Base-by-base conservation (phyloP, 495 filamentous ascomycete species). In the Ascobolus immersus region DNA sequence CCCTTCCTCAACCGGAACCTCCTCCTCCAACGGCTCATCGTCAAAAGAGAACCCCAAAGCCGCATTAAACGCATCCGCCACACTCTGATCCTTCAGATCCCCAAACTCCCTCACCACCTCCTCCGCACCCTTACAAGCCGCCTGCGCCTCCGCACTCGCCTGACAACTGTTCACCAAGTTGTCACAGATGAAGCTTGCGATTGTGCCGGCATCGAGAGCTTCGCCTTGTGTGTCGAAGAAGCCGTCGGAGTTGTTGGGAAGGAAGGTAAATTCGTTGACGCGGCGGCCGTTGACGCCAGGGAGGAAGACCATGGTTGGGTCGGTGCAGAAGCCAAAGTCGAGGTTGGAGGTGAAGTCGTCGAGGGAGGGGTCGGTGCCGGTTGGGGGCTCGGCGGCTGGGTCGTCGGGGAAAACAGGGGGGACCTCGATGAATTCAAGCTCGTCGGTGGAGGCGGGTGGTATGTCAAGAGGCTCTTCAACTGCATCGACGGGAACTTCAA, bases 171-270 rank as follows among this genome's bases (percentile, higher is more conserved):
- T 59, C 5, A 40, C 38, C 12, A 71, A 53, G 31, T 58, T 59
- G 40, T 67, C 64, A 42, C 62, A 63, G 2, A 68, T 59, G 35
- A 64, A 60, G 57, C 68, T 70, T 52, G 65, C 65, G 56, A 71
- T 72, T 57, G 70, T 72, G 52, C 59, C 59, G 36, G 61, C 60
- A 54, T 66, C 65, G 23, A 67, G 52, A 4, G 61, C 61, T 39
- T 65, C 55, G 12, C 56, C 39, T 50, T 65, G 60, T 25, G 58
- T 58, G 13, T 35, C 35, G 17, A 42, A 38, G 14, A 41, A 19
- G 10, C 32, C 35, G 2, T 42, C 39, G 42, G 56, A 49, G 36
- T 51, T 50, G 30, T 58, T 56, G 34, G 62, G 48, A 38, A 60
- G 56, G 60, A 68, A 68, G 39, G 62, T 64, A 50, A 53, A 56